Percentiles rank a stretch among this genome's conserved stretches.
Evolutionary conservation across 495 filamentous ascomycete genomes (phyloP).

Genomic region (Daldinia vernicosa): DNA sequence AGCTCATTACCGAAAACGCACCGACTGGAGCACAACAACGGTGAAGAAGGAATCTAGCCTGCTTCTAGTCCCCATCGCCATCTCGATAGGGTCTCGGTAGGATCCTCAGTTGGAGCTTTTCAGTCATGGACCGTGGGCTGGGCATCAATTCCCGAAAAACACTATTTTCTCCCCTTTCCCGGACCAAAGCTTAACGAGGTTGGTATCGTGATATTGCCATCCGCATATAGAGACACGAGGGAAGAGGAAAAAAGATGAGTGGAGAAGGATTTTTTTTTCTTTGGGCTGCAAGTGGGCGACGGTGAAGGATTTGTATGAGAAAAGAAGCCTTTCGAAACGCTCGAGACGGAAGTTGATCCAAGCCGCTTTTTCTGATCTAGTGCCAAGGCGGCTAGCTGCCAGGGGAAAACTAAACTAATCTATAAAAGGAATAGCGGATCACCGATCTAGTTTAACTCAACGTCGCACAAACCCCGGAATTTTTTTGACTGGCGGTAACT

Average conservation of each 20-base stretch:
- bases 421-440: constrained; percentile 3
- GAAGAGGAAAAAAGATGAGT: constrained; percentile 13
- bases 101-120: constrained; percentile 19
- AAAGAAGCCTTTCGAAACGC: constrained; percentile 8
- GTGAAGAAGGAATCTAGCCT: constrained; percentile 35
- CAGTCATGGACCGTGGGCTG: not conserved
- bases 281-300: constrained; percentile 39
- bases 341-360: constrained; percentile 13
- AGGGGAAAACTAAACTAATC: constrained; percentile 23
- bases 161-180: not conserved
- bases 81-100: constrained; percentile 21
- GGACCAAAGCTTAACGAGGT: constrained; percentile 5
- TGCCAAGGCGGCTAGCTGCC: constrained; percentile 38
- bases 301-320: constrained; percentile 40
- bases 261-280: constrained; percentile 23
- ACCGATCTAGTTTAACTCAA: constrained; percentile 47
- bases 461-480: constrained; percentile 35
- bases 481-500: constrained; percentile 39
- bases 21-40: constrained; percentile 38
- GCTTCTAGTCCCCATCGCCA: constrained; percentile 21
- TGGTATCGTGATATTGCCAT: constrained; percentile 33
- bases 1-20: constrained; percentile 41
- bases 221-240: constrained; percentile 4
- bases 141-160: constrained; percentile 31
- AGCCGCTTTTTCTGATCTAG: constrained; percentile 35